Percentiles rank a stretch among this genome's conserved stretches.
These are phyloP conservation scores for Carex pumila DNA, from an alignment of 176 grass and related monocot species.

Conservation along the genomic window DNA sequence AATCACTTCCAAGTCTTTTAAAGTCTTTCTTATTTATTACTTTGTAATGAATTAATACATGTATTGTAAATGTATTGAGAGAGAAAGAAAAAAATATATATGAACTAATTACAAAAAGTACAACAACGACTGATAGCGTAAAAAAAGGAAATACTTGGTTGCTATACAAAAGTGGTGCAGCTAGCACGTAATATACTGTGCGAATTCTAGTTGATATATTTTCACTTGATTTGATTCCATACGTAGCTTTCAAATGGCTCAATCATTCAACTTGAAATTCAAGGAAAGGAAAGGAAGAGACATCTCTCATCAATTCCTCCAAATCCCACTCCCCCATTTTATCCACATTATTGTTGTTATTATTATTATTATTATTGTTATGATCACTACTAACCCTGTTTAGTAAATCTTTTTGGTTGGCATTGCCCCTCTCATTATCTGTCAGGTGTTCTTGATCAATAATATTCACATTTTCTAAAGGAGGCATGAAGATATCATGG, in stretches of 20 bases:
- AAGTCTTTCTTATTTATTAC: constrained; percentile 19
- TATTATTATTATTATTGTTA: constrained; percentile 22
- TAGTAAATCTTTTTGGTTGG: constrained; percentile 14
- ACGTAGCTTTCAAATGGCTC: constrained; percentile 25
- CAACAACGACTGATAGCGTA: constrained; percentile 17
- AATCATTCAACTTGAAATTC: constrained; percentile 98
- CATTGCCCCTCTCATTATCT: constrained; percentile 21
- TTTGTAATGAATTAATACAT: constrained; percentile 19
- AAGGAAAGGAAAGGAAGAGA: constrained; percentile 93
- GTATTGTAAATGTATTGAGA: neutral
- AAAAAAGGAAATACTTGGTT: neutral
- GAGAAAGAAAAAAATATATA: neutral
- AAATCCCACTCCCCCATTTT: constrained; percentile 86
- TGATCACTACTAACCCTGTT: constrained; percentile 33
- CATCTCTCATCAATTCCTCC: constrained; percentile 96
- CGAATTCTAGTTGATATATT: constrained; percentile 9
- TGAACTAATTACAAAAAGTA: constrained; percentile 24
- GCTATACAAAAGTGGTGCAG: constrained; percentile 18
- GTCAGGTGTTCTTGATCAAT: constrained; percentile 8
- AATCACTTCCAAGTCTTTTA: neutral
- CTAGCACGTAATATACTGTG: constrained; percentile 1
- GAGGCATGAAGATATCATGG: constrained; percentile 38
- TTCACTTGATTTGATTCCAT: neutral
- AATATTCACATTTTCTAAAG: constrained; percentile 42
- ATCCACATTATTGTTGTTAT: constrained; percentile 34